Percentiles rank a stretch among this genome's conserved stretches.
Evolutionary conservation across 2,329 filamentous ascomycete genomes (phyloP).

Genomic region (Aspergillus fijiensis): DNA sequence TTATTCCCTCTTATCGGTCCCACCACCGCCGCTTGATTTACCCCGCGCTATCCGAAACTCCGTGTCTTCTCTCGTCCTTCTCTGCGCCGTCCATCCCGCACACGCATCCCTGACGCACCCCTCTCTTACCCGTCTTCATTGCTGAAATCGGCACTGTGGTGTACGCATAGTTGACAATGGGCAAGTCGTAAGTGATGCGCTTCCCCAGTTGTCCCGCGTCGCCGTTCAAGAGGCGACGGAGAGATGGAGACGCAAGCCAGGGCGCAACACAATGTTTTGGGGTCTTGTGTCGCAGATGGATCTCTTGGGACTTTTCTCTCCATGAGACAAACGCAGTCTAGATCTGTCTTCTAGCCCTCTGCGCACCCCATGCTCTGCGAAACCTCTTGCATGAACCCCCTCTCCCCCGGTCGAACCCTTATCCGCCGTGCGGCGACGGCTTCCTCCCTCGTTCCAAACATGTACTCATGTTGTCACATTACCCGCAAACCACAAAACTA

Average conservation of each 20-base stretch:
- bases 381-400: too few species aligned
- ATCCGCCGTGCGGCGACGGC: too few species aligned
- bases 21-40: constrained; percentile 11
- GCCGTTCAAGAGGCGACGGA: background rate
- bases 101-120: background rate
- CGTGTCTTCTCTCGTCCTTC: constrained; percentile 6
- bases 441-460: background rate
- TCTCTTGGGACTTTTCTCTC: too few species aligned
- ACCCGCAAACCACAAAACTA: background rate
- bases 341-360: too few species aligned
- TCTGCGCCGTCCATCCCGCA: background rate
- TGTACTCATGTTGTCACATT: background rate
- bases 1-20: constrained; percentile 21
- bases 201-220: constrained; percentile 13
- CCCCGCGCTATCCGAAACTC: constrained; percentile 22
- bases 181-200: constrained; percentile 37
- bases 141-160: background rate
- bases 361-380: too few species aligned
- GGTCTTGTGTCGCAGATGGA: too few species aligned
- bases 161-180: constrained; percentile 30
- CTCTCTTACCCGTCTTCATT: background rate
- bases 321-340: too few species aligned
- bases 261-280: too few species aligned
- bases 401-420: too few species aligned
- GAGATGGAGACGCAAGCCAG: background rate